Conservation (phyloP, 192 early-diverging fungal species). For the Kickxella alabastrina region DNA sequence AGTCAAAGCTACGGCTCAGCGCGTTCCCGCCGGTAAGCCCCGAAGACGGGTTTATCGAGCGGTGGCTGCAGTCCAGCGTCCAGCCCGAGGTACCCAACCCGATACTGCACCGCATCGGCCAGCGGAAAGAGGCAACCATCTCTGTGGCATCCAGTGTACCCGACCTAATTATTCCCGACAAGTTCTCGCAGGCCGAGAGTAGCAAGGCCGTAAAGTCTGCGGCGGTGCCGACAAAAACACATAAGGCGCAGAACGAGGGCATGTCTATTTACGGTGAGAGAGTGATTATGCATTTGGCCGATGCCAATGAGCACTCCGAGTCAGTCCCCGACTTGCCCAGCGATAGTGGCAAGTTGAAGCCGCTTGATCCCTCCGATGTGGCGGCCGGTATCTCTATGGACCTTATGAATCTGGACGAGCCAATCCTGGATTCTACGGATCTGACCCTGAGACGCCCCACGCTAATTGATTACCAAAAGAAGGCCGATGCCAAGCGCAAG, state of each 20-base stretch:
- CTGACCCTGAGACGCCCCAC: conserved; percentile 4
- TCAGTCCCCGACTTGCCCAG: conserved; percentile 15
- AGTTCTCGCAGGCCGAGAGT: conserved; percentile 5
- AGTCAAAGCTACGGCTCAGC: conserved; percentile 5
- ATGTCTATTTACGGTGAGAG: conserved; percentile 20
- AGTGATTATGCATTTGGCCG: neutral
- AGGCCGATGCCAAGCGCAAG: conserved; percentile 25
- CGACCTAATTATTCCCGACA: conserved; percentile 15
- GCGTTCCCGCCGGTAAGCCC: neutral
- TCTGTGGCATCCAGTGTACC: conserved; percentile 5
- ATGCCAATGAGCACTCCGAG: neutral
- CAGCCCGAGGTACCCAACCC: conserved; percentile 1
- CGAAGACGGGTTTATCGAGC: conserved; percentile 14
- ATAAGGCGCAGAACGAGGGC: neutral
- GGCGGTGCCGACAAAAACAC: neutral
- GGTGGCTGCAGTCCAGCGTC: conserved; percentile 8
- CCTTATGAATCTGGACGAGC: conserved; percentile 1
- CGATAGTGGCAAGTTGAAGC: conserved; percentile 1
- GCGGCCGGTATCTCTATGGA: neutral
- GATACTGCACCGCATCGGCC: neutral
- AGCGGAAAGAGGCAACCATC: neutral
- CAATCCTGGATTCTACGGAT: conserved; percentile 9
- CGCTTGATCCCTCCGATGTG: neutral
- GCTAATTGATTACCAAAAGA: conserved; percentile 9
- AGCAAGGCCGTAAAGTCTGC: conserved; percentile 5